Evolutionary conservation across 495 filamentous ascomycete genomes (phyloP), one percentile per base, ranked within the genome.

Genomic region (Annulohypoxylon moriforme): DNA sequence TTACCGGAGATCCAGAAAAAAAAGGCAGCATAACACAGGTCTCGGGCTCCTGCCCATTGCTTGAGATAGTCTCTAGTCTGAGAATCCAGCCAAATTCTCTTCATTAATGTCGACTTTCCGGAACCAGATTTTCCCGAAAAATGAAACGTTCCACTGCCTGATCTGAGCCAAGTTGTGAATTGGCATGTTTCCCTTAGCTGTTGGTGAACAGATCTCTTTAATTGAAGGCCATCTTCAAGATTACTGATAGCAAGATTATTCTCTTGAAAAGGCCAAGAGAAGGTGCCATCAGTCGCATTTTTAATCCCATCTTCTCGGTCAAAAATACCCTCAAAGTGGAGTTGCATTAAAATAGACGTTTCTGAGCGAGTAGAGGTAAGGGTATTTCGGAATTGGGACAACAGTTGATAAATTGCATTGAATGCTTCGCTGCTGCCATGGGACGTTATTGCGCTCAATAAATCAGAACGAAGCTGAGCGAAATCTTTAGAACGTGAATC

Each of bases 101-200:
- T 55, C 50, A 55, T 55, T 11, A 55, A n/a, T 0, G 50, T 55
- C 7, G 50, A 55, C n/a, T 55, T 55, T 3, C 50, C 50, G 6
- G 25, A 55, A 1, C 50, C 50, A 18, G 50, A 14, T 9, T 55
- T 55, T 5, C 50, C 50, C 4, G 50, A 55, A 34, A 55, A 33
- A 18, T 55, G 50, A 34, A 55, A 55, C 3, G 34, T 27, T 8
- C 50, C 50, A 34, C 14, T 1, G 16, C 50, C 50, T 0, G 50
- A 33, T 8, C 4, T 10, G 4, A 55, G 50, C 50, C 50, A 55
- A 7, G 3, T 16, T 18, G 3, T 55, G 13, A 55, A 55, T 18
- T 29, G 14, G 2, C 2, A 5, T 11, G 9, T 33, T 33, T 9
- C 27, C 14, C 34, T 34, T 6, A 31, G 2, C 14, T 27, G 25